Evolutionary conservation across 148 eudicot species (phyloP), one percentile per base, ranked within the genome.

Genomic region (Beta vulgaris): DNA sequence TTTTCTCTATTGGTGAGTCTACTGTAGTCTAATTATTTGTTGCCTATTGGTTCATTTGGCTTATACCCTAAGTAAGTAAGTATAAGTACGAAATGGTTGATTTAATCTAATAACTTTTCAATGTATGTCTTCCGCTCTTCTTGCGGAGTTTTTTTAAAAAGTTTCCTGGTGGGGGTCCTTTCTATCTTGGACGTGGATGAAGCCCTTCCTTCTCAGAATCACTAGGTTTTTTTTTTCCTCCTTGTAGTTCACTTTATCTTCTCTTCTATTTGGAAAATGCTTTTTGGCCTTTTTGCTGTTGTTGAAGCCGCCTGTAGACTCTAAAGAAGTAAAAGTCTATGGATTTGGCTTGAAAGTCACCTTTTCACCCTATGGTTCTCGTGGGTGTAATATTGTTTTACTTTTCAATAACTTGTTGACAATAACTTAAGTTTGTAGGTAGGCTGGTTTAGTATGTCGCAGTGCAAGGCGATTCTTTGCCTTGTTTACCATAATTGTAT

Each of bases 1-100:
- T 91, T 49, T 84, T 83, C 81, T 77, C 82, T 68, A 58, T 88
- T 61, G 93, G 97, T 91, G 81, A 85, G 97, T 72, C 71, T 75
- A 65, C 80, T 84, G 43, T 42, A 55, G 26, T 11, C n/a, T 74
- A 43, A 40, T 12, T 8, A 63, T 76, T 55, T 54, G 43, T 63
- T 34, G 40, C 1, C 23, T 63, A 16, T n/a, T 64, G 49, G 19
- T 65, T 76, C 71, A 57, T 18, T 48, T 55, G 21, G 32, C 69
- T 7, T 57, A 40, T 23, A 53, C 37, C 13, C 39, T n/a, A 21
- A 69, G 62, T 11, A n/a, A 18, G n/a, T n/a, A 21, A 69, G 62
- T 11, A n/a, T 29, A 31, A 62, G 7, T 34, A 26, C 18, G 29
- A 37, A 25, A 25, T 51, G 43, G 14, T 43, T 34, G 29, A 60